Evolutionary conservation across 2,329 filamentous ascomycete genomes (phyloP).

Genomic region (Pestalotiopsis sp.): DNA sequence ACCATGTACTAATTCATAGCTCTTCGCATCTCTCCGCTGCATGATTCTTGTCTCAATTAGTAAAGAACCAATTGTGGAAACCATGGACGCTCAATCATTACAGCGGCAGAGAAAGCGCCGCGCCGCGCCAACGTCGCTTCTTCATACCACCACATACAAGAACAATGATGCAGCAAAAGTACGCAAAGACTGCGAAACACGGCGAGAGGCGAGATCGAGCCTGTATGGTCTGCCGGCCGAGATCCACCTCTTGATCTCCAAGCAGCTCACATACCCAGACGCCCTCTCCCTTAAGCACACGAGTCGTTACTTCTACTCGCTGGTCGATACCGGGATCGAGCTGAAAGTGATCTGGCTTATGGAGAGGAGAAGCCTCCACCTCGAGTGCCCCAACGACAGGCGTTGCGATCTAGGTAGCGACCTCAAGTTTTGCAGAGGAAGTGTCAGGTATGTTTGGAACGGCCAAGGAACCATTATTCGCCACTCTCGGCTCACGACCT

Average conservation of each 20-base stretch:
- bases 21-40: background rate
- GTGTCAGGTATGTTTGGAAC: slow-evolving; percentile 51
- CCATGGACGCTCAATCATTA: background rate
- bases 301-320: slow-evolving; percentile 61
- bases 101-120: background rate
- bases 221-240: slow-evolving; percentile 63
- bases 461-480: background rate
- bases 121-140: background rate
- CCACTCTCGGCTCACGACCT: background rate
- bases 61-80: background rate
- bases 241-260: slow-evolving; percentile 65
- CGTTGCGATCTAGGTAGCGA: slow-evolving; percentile 63
- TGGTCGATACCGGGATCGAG: slow-evolving; percentile 67
- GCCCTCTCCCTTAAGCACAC: slow-evolving; percentile 72
- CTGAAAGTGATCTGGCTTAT: slow-evolving; percentile 73
- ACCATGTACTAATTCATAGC: slow-evolving; percentile 11
- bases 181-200: background rate
- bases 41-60: background rate
- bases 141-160: background rate
- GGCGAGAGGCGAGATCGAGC: slow-evolving; percentile 12
- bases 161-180: background rate
- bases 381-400: slow-evolving; percentile 65
- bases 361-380: slow-evolving; percentile 61
- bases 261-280: slow-evolving; percentile 68
- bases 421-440: slow-evolving; percentile 61